Evolutionary conservation across 148 eudicot genomes (phyloP).

Genomic region (Cornus controversa): DNA sequence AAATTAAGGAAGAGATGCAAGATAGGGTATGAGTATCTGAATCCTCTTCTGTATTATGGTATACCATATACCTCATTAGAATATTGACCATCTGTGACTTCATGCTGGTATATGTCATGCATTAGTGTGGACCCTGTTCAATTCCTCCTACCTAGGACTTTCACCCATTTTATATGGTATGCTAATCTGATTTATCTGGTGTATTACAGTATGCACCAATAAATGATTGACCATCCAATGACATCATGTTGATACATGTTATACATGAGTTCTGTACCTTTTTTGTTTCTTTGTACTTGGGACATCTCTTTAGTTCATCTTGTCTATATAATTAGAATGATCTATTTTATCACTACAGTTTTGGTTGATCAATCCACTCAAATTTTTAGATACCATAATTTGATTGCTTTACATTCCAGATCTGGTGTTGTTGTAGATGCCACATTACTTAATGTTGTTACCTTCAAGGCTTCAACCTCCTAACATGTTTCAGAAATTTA

Average conservation of each 20-base stretch:
- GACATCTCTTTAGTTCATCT: neutral
- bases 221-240: neutral
- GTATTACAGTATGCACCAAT: neutral
- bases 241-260: neutral
- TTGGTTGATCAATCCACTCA: neutral
- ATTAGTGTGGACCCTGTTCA: neutral
- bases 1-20: slow-evolving; percentile 73
- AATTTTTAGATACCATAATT: neutral
- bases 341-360: neutral
- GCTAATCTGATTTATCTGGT: too few relatives aligned
- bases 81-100: neutral
- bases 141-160: neutral
- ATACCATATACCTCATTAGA: neutral
- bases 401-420: too few relatives aligned
- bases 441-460: too few relatives aligned
- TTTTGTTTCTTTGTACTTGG: neutral
- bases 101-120: neutral
- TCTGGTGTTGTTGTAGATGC: too few relatives aligned
- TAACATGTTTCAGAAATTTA: too few relatives aligned
- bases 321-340: neutral
- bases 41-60: slow-evolving; percentile 2
- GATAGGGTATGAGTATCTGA: slow-evolving; percentile 46
- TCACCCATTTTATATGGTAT: too few relatives aligned
- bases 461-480: too few relatives aligned
- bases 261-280: neutral